These are phyloP conservation scores for Talaromyces verruculosus DNA, from an alignment of 2,329 filamentous ascomycete species.

Conservation along the genomic window DNA sequence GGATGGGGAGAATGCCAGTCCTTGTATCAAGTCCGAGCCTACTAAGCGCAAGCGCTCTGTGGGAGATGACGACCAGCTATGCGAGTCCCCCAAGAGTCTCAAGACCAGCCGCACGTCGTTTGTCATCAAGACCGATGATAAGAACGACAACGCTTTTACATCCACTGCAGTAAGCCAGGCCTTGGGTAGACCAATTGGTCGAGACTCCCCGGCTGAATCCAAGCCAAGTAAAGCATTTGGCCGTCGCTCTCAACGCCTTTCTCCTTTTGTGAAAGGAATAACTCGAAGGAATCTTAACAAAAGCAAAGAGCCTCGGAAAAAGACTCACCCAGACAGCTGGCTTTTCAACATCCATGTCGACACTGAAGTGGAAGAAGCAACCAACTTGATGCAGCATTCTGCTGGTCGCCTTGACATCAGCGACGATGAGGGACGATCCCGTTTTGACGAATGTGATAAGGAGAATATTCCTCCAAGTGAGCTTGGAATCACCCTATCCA, in stretches of 20 bases:
- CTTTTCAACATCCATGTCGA: conserved; percentile 95
- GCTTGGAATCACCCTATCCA: conserved; percentile 61
- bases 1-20: conserved; percentile 62
- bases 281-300: conserved; percentile 48
- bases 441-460: conserved; percentile 70
- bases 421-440: conserved; percentile 63
- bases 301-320: conserved; percentile 25
- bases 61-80: conserved; percentile 31
- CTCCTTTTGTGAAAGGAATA: conserved; percentile 11
- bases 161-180: conserved; percentile 51
- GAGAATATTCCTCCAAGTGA: conserved; percentile 81
- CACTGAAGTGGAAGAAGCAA: conserved; percentile 83
- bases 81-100: conserved; percentile 48
- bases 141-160: conserved; percentile 30
- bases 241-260: conserved; percentile 65
- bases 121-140: conserved; percentile 14
- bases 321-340: conserved; percentile 59
- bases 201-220: conserved; percentile 72
- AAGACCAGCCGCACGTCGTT: conserved; percentile 47
- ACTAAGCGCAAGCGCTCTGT: conserved; percentile 46
- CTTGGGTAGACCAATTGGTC: conserved; percentile 70
- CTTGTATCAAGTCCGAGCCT: conserved; percentile 49
- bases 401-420: conserved; percentile 84
- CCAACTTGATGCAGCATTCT: conserved; percentile 88
- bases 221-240: conserved; percentile 61